Base-by-base conservation (phyloP, 768 basidiomycete species). In the Boletus tomentosulus region DNA sequence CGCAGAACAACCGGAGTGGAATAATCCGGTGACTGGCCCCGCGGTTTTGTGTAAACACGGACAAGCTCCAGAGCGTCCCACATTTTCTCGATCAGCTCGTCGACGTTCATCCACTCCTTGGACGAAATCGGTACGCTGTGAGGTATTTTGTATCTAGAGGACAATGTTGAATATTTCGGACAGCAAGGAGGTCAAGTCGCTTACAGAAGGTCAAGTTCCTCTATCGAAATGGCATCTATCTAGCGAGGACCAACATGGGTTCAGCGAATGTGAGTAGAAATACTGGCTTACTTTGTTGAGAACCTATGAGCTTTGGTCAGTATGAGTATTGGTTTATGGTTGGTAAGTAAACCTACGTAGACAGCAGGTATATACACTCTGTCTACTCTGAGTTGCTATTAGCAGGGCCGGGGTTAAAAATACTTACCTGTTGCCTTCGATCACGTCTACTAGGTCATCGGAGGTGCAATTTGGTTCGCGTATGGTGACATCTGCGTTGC, bases 221-320 rank as follows among this genome's bases (percentile, higher is more conserved):
- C 96, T 71, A 98, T 97, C 50, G 92, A 95, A 64, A 98, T 98
- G 19, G 92, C 97, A 70, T 99, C 97, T 66, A 96, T 94, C 86
- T 92, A 56, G n/a, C 54, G 13, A 31, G 28, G 56, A 51, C 24
- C 22, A 31, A 59, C 33, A 59, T 37, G 31, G 30, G n/a, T 8
- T 35, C 45, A 19, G 34, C 19, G 12, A 22, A 51, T 39, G 10
- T 24, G 11, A 44, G 34, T 49, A 16, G n/a, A 34, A 51, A 62
- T 15, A 3, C 24, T 1, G 4, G 31, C 65, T 57, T 50, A 90
- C 89, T 79, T 93, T 93, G 73, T 93, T 93, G 57, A 93, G 74
- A 38, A 92, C 84, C 84, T 89, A 62, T 48, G 34, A 49, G 43
- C 33, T 46, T 35, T 16, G 25, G 47, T 57, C 33, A 58, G 30